Base-by-base conservation (phyloP, 805 yeast genomes). In the Kazachstania viticola region DNA sequence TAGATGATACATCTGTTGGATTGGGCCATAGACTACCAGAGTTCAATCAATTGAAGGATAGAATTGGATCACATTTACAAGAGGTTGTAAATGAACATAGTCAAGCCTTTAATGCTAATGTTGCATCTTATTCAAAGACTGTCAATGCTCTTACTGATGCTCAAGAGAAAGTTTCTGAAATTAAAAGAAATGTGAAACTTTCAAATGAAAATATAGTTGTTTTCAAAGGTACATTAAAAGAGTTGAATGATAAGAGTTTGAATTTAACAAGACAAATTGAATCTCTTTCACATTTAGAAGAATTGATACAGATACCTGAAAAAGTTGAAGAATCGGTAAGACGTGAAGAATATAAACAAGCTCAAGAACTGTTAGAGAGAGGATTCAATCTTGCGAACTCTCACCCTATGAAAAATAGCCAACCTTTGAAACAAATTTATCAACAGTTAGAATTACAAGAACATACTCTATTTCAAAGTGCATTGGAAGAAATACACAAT, bases 1-100 rank as follows among this genome's bases (percentile, higher is more conserved):
- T 85, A 46, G 96, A 88, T 54, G 78, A 76, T 45, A 75, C 94
- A 2, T 80, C 94, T 1, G 91, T 85, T n/a, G 97, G 97, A 0
- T 59, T 82, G 45, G 94, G 94, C 1, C 78, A 76, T 45, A 71
- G 77, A 37, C 65, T 66, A 36, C 65, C 65, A 2, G 85, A 82
- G 38, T 88, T 88, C 43, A 61, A 66, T 27, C 67, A 68, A 29
- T 55, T 84, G 28, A 73, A 77, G 38, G 60, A 61, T 16, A 61
- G 69, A 32, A 68, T 87, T 9, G 70, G 75, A 12, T 50, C 50
- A 13, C 69, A 75, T 17, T 61, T 88, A 32, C 70, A 77, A 37
- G 58, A 56, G 16, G 82, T 87, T 2, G 95, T 87, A 18, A 79
- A 78, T 41, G 80, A 76, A 33, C 80, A 84, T 49, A 78, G 76